A percentile compares a stretch with the other conserved stretches of the same genome.
phyloP scores from a whole-genome alignment of 345 rosid species.

The Alliaria petiolata region DNA sequence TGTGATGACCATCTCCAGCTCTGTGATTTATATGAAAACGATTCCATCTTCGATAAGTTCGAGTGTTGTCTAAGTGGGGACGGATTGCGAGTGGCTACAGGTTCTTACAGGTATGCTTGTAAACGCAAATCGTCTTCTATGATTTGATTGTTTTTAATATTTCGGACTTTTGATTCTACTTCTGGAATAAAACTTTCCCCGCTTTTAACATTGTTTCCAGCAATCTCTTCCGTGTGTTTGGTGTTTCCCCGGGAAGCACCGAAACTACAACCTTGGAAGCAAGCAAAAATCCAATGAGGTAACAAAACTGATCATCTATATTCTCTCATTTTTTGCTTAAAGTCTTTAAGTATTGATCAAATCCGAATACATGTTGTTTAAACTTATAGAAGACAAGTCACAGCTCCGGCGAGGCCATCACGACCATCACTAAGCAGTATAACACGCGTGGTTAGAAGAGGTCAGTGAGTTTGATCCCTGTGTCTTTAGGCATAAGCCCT shows the following conservation, averaged over 20 bases:
- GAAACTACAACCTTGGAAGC: conserved; percentile 94
- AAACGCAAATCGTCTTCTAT: neutral
- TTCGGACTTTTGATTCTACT: too few species aligned
- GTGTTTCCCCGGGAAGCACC: conserved; percentile 63
- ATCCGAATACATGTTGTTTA: neutral
- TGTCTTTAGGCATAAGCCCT: neutral
- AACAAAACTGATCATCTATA: neutral
- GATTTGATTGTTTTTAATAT: neutral
- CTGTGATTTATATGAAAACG: conserved; percentile 96
- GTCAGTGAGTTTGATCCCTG: conserved; percentile 36
- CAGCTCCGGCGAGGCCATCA: conserved; percentile 73
- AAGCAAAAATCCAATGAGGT: conserved; percentile 99
- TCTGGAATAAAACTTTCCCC: conserved; percentile 15
- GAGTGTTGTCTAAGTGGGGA: conserved; percentile 96
- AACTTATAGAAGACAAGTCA: conserved; percentile 66
- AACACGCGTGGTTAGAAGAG: conserved; percentile 88
- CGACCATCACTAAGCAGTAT: conserved; percentile 83
- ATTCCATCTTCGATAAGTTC: conserved; percentile 96
- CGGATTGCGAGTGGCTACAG: conserved; percentile 85
- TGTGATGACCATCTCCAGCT: conserved; percentile 46
- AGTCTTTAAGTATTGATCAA: neutral
- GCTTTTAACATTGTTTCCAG: conserved; percentile 33
- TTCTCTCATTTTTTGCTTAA: neutral
- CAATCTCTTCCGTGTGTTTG: conserved; percentile 93
- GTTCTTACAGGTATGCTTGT: conserved; percentile 78